Evolutionary conservation across 2,329 filamentous ascomycete species (phyloP).

Genomic region (Teratosphaeria zuluensis): DNA sequence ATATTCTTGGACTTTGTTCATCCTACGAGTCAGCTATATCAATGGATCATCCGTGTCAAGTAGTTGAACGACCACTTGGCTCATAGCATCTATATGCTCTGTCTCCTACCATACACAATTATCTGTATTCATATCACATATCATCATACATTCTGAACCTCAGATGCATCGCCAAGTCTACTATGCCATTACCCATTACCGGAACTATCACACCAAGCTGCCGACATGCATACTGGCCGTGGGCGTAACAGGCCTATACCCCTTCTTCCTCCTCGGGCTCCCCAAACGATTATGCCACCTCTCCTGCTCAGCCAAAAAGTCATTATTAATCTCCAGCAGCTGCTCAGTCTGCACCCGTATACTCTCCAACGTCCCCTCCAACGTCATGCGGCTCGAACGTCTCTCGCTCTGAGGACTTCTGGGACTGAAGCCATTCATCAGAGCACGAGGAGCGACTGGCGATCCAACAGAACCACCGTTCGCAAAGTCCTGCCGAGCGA

Average conservation of each 20-base stretch:
- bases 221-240: not conserved
- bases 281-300: constrained; percentile 10
- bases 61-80: too few relatives aligned
- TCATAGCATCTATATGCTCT: too few relatives aligned
- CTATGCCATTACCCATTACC: too few relatives aligned
- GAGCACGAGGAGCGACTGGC: not conserved
- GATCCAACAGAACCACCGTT: not conserved
- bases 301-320: constrained; percentile 22
- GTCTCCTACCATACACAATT: too few relatives aligned
- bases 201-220: too few relatives aligned
- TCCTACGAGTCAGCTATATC: too few relatives aligned
- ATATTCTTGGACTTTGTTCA: too few relatives aligned
- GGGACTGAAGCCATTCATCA: not conserved
- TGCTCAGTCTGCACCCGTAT: constrained; percentile 25
- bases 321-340: constrained; percentile 25
- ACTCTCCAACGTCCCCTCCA: constrained; percentile 25
- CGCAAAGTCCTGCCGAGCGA: constrained; percentile 1
- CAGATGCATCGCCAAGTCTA: too few relatives aligned
- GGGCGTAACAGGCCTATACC: not conserved
- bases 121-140: too few relatives aligned
- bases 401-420: not conserved
- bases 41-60: too few relatives aligned
- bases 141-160: too few relatives aligned
- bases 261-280: not conserved
- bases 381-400: constrained; percentile 8